Percentiles rank a stretch among this genome's conserved stretches.
phyloP scores from a whole-genome alignment of 176 grass and related monocot species.

The Cenchrus fungigraminus region DNA sequence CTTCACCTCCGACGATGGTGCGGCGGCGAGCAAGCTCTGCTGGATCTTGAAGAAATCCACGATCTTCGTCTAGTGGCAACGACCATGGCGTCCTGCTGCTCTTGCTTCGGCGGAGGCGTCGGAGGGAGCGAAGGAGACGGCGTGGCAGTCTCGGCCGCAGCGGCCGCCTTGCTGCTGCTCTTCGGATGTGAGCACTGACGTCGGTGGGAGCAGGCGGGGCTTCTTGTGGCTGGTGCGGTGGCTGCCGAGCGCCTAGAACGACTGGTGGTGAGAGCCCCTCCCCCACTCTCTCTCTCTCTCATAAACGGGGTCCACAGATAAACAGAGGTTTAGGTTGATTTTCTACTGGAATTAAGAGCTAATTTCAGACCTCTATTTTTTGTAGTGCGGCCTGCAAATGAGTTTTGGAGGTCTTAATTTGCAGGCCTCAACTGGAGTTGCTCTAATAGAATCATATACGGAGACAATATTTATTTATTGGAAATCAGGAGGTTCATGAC shows the following conservation, averaged over 20 bases:
- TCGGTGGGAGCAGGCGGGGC: slow-evolving; percentile 36
- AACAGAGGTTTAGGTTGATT: no score
- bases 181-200: not conserved
- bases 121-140: slow-evolving; percentile 11
- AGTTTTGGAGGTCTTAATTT: no score
- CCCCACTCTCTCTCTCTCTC: no score
- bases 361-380: no score
- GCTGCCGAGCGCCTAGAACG: slow-evolving; percentile 95
- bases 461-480: no score
- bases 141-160: not conserved
- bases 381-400: no score
- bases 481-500: no score
- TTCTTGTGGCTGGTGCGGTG: slow-evolving; percentile 99
- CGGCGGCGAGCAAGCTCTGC: not conserved
- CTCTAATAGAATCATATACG: no score
- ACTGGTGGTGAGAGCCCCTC: slow-evolving; percentile 13
- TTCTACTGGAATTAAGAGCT: no score
- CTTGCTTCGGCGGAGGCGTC: not conserved
- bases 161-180: not conserved
- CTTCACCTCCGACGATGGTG: slow-evolving; percentile 25
- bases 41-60: slow-evolving; percentile 99
- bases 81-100: no score
- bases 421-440: no score
- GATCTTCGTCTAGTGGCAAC: slow-evolving; percentile 63
- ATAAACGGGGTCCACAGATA: no score